These are phyloP conservation scores for Setaria italica DNA, from an alignment of 202 grass and related monocot species.

Conservation along the genomic window DNA sequence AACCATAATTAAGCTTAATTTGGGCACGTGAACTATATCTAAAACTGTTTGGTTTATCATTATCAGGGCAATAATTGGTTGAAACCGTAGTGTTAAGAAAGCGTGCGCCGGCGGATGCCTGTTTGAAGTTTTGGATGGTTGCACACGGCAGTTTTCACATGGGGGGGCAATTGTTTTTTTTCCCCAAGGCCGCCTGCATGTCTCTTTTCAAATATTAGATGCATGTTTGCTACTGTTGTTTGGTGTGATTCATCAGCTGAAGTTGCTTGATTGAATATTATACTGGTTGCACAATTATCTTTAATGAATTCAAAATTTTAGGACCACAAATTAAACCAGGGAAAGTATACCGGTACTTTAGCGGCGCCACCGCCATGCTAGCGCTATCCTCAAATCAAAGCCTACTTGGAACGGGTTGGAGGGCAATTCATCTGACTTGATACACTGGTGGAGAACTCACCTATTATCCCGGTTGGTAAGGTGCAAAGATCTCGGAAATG, in stretches of 20 bases:
- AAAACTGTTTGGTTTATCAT: not conserved
- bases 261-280: not conserved
- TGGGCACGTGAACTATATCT: not conserved
- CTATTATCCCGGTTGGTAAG: no score
- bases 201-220: not conserved
- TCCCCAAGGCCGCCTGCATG: not conserved
- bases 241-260: not conserved
- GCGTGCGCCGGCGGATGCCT: not conserved
- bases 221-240: not conserved
- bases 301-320: no score
- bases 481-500: no score
- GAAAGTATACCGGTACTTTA: no score
- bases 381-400: no score
- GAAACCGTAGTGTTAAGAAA: not conserved
- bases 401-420: no score
- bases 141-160: not conserved
- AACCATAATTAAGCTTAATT: not conserved
- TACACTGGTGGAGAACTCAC: no score
- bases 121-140: not conserved
- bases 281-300: no score
- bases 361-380: no score
- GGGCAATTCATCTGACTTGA: no score
- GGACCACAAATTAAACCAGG: no score
- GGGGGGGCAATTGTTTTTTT: not conserved
- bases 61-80: not conserved